A percentile compares a stretch with the other conserved stretches of the same genome.
phyloP scores from a whole-genome alignment of 2,329 filamentous ascomycete genomes.

The Pezicula radicicola region DNA sequence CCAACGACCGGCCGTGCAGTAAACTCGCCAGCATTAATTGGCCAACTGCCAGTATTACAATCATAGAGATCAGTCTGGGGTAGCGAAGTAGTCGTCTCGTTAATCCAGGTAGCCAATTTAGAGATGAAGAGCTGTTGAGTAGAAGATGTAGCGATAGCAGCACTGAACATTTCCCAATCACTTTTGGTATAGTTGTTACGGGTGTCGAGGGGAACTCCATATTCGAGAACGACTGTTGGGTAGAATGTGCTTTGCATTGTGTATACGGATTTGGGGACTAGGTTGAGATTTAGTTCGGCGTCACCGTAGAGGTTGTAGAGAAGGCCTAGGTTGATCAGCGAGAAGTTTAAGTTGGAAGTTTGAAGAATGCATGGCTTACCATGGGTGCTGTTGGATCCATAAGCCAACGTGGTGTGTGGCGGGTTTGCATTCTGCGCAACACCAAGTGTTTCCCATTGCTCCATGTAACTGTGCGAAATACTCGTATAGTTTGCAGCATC shows the following conservation, averaged over 20 bases:
- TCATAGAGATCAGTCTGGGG: constrained; percentile 78
- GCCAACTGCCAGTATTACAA: constrained; percentile 54
- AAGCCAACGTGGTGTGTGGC: constrained; percentile 73
- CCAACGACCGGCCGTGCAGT: constrained; percentile 77
- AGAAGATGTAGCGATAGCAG: constrained; percentile 63
- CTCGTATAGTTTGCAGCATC: constrained; percentile 56
- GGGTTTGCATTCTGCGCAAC: constrained; percentile 61
- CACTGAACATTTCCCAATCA: constrained; percentile 84
- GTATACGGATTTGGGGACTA: constrained; percentile 75
- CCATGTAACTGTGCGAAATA: constrained; percentile 67
- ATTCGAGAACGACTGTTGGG: constrained; percentile 65
- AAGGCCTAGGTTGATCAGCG: constrained; percentile 25
- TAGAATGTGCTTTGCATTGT: constrained; percentile 78
- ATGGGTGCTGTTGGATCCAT: constrained; percentile 59
- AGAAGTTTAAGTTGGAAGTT: background rate
- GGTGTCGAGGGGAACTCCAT: constrained; percentile 79
- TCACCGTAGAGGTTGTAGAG: constrained; percentile 86
- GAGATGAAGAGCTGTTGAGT: constrained; percentile 65
- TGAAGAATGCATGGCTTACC: constrained; percentile 14
- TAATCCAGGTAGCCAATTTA: constrained; percentile 70
- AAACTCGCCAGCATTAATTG: constrained; percentile 47
- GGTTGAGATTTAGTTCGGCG: constrained; percentile 69
- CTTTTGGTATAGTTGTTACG: constrained; percentile 81
- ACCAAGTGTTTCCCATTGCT: constrained; percentile 68
- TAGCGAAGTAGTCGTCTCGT: constrained; percentile 66